A percentile compares a stretch with the other conserved stretches of the same genome.
Evolutionary conservation across 768 basidiomycete species (phyloP).

Genomic region (Lentinus tigrinus): DNA sequence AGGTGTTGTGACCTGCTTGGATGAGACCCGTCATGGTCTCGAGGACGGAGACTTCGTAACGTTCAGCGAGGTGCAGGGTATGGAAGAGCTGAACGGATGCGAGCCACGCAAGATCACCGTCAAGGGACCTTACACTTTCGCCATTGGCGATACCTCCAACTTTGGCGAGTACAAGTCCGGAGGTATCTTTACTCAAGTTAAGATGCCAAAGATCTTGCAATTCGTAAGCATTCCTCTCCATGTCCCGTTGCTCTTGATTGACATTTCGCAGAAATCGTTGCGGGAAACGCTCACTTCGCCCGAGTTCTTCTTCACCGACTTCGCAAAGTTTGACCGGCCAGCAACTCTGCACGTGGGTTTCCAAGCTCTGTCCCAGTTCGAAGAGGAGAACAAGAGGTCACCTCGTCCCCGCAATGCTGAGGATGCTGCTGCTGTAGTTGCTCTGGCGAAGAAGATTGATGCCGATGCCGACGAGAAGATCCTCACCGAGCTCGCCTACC

Average conservation of each 20-base stretch:
- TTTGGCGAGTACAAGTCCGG: constrained; percentile 79
- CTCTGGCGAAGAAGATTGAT: constrained; percentile 77
- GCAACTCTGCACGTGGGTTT: constrained; percentile 89
- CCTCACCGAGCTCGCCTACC: constrained; percentile 82
- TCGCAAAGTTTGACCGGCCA: constrained; percentile 95
- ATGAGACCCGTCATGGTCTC: constrained; percentile 97
- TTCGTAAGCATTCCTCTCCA: constrained; percentile 63
- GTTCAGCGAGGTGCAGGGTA: constrained; percentile 93
- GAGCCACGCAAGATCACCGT: constrained; percentile 90
- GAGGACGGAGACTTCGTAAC: constrained; percentile 98
- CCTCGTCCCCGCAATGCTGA: constrained; percentile 81
- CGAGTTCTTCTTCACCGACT: constrained; percentile 93
- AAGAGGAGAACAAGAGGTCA: constrained; percentile 57
- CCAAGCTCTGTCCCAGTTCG: constrained; percentile 87
- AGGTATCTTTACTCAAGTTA: constrained; percentile 96
- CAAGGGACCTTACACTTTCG: constrained; percentile 97
- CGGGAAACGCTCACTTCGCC: constrained; percentile 79
- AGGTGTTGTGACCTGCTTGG: constrained; percentile 93
- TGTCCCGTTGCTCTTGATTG: background rate
- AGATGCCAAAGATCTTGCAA: constrained; percentile 95
- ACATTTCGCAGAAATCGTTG: constrained; percentile 75
- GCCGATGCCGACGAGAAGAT: constrained; percentile 78
- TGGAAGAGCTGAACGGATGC: constrained; percentile 86
- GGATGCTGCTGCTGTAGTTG: constrained; percentile 74
- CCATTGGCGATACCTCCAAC: constrained; percentile 87